Evolutionary conservation across 768 basidiomycete species (phyloP).

Genomic region (Boletus barrowsii): DNA sequence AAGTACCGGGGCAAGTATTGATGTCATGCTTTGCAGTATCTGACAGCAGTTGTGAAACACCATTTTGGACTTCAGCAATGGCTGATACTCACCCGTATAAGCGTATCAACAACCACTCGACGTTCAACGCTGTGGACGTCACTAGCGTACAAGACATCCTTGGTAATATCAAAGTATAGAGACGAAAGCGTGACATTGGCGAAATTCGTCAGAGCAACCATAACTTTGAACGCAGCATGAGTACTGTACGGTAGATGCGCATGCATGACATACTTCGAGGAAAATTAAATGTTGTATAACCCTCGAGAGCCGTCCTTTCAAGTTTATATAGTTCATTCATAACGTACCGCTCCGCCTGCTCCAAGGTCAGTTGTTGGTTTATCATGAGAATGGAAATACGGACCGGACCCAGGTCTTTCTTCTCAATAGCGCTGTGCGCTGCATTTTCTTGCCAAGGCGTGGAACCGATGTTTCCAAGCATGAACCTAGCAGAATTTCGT

Average conservation of each 20-base stretch:
- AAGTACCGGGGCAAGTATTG: constrained; percentile 77
- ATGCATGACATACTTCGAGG: constrained; percentile 57
- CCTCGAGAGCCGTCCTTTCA: constrained; percentile 62
- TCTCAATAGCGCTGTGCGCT: constrained; percentile 8
- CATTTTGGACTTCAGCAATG: neutral
- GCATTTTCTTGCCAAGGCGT: constrained; percentile 6
- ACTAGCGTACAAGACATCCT: constrained; percentile 86
- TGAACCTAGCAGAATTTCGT: constrained; percentile 81
- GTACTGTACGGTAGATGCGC: neutral
- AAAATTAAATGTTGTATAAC: constrained; percentile 76
- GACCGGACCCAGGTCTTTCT: constrained; percentile 62
- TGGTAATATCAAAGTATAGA: constrained; percentile 88
- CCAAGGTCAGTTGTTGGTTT: constrained; percentile 5
- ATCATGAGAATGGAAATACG: constrained; percentile 21
- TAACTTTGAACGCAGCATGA: constrained; percentile 52
- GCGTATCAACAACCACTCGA: constrained; percentile 62
- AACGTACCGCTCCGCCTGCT: constrained; percentile 78
- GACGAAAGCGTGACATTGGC: constrained; percentile 83
- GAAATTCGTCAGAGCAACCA: constrained; percentile 71
- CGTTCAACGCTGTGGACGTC: constrained; percentile 48
- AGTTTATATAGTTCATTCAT: constrained; percentile 80
- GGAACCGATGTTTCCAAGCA: constrained; percentile 71
- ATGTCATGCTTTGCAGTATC: constrained; percentile 65
- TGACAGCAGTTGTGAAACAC: constrained; percentile 25
- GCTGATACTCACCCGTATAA: constrained; percentile 54